Percentiles rank a stretch among this genome's conserved stretches.
Conservation (phyloP, 2,329 filamentous ascomycete species). For the Aspergillus quadrilineatus region DNA sequence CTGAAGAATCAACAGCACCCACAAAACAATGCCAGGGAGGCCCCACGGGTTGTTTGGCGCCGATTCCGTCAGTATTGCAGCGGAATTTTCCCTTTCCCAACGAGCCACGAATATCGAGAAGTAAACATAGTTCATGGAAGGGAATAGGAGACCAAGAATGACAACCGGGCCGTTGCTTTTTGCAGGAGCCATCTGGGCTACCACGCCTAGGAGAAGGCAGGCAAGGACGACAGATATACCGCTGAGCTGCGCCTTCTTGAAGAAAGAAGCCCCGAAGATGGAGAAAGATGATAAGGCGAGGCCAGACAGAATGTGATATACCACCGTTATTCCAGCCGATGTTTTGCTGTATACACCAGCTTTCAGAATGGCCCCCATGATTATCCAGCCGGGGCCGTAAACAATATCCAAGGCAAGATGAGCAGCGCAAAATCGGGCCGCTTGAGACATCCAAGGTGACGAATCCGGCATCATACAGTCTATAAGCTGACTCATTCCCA, state of each 20-base stretch:
- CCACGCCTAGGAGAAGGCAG: conserved; percentile 72
- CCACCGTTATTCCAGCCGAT: conserved; percentile 63
- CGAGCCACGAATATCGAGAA: conserved; percentile 74
- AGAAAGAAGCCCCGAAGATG: conserved; percentile 77
- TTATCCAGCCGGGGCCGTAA: conserved; percentile 79
- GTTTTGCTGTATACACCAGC: conserved; percentile 65
- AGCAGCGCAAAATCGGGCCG: conserved; percentile 72
- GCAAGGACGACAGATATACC: conserved; percentile 75
- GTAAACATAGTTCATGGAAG: conserved; percentile 84
- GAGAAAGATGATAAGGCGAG: conserved; percentile 76
- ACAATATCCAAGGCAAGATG: conserved; percentile 77
- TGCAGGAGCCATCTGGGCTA: conserved; percentile 70
- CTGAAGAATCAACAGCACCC: conserved; percentile 74
- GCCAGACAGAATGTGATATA: conserved; percentile 75
- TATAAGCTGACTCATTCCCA: conserved; percentile 82
- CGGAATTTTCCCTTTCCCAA: conserved; percentile 64
- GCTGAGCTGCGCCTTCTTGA: conserved; percentile 82
- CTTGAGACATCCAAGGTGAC: conserved; percentile 72
- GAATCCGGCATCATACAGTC: conserved; percentile 87
- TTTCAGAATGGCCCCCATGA: conserved; percentile 66
- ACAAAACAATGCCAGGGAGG: conserved; percentile 72
- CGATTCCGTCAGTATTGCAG: conserved; percentile 60
- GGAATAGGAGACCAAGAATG: conserved; percentile 73
- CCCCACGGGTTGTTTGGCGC: conserved; percentile 67
- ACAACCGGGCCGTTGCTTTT: conserved; percentile 64